These are phyloP conservation scores for Globisporangium ultimum DNA, from an alignment of 352 stramenopile species.

Conservation along the genomic window DNA sequence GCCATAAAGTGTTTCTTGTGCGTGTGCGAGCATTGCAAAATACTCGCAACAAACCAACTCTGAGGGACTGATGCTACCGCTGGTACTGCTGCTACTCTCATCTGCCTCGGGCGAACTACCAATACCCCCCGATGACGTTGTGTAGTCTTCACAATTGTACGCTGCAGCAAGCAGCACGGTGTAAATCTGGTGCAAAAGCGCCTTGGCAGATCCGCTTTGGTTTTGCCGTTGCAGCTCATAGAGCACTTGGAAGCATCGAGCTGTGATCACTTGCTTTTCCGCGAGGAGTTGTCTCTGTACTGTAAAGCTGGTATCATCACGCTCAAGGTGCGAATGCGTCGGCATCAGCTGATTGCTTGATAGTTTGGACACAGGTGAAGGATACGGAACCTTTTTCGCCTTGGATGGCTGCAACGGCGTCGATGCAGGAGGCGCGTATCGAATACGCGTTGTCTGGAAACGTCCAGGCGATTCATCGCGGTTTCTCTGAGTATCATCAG, in stretches of 20 bases:
- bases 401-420: neutral
- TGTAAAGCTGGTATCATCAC: slow-evolving; percentile 61
- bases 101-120: neutral
- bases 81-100: neutral
- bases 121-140: neutral
- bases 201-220: slow-evolving; percentile 21
- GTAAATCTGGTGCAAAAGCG: slow-evolving; percentile 22
- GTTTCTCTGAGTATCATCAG: neutral
- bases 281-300: slow-evolving; percentile 54
- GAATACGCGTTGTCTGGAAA: slow-evolving; percentile 21
- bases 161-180: slow-evolving; percentile 16
- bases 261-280: slow-evolving; percentile 20
- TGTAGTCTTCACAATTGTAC: slow-evolving; percentile 9
- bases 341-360: slow-evolving; percentile 5
- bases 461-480: neutral
- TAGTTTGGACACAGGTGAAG: neutral
- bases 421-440: slow-evolving; percentile 22
- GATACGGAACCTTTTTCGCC: no score
- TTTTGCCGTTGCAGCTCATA: slow-evolving; percentile 20
- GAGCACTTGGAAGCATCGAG: slow-evolving; percentile 31
- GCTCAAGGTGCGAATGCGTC: neutral
- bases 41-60: slow-evolving; percentile 16
- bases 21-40: slow-evolving; percentile 21
- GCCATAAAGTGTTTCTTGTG: slow-evolving; percentile 14
- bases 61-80: neutral